Evolutionary conservation across 1,139 yeast species (phyloP).

Genomic region (Protomyces inundatus): DNA sequence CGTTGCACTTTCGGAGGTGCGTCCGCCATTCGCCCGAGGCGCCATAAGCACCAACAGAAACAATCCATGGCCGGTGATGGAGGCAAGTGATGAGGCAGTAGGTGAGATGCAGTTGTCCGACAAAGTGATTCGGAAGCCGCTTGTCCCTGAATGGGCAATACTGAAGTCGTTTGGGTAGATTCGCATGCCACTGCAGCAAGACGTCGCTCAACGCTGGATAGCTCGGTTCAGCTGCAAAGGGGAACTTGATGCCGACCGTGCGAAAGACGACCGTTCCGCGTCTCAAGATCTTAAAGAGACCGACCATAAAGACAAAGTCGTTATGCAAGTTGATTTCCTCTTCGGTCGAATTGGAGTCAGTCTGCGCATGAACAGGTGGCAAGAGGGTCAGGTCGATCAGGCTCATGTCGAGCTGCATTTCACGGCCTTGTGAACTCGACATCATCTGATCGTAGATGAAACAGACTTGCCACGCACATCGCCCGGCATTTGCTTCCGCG

Average conservation of each 20-base stretch:
- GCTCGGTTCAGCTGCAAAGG: conserved; percentile 18
- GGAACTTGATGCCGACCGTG: conserved; percentile 21
- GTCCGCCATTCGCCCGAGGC: conserved; percentile 18
- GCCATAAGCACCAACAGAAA: conserved; percentile 16
- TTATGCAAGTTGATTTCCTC: conserved; percentile 12
- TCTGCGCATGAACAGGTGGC: not conserved
- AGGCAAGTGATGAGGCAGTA: conserved; percentile 68
- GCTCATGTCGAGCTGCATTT: conserved; percentile 16
- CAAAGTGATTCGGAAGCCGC: conserved; percentile 11
- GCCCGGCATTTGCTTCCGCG: conserved; percentile 11
- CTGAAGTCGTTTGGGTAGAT: conserved; percentile 7
- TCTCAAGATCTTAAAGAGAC: conserved; percentile 12
- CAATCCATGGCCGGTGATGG: conserved; percentile 56
- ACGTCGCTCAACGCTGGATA: conserved; percentile 14
- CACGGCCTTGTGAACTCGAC: conserved; percentile 20
- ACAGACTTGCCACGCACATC: conserved; percentile 22
- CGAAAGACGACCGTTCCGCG: conserved; percentile 12
- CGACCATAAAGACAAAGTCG: conserved; percentile 23
- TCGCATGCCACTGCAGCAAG: conserved; percentile 3
- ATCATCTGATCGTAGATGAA: conserved; percentile 24
- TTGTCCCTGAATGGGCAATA: not conserved
- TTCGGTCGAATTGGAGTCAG: not conserved
- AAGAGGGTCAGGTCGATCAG: conserved; percentile 19
- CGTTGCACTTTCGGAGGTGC: conserved; percentile 13
- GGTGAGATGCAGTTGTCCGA: conserved; percentile 61